phyloP scores from a whole-genome alignment of 2,329 filamentous ascomycete genomes.

The Ceratocystis smalleyi region DNA sequence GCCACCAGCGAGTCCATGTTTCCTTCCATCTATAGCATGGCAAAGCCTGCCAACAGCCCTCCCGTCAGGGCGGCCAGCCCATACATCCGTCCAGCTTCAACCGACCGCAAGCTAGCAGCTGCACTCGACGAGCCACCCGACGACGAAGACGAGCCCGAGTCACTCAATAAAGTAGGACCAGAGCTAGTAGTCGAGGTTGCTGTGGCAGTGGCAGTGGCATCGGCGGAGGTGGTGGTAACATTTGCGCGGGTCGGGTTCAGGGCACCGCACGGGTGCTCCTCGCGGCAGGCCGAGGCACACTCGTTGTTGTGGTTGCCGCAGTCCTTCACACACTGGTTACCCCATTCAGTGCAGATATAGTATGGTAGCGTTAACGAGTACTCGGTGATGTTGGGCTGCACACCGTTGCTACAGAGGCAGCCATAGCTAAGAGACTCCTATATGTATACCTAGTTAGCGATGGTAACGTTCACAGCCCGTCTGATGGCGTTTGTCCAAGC shows the following conservation, averaged over 20 bases:
- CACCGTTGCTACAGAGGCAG: conserved; percentile 54
- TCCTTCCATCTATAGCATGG: conserved; percentile 24
- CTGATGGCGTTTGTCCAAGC: no score
- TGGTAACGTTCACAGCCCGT: no score
- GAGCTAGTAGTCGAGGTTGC: conserved; percentile 17
- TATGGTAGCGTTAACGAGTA: conserved; percentile 67
- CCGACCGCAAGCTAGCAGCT: conserved; percentile 16
- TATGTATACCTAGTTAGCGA: neutral
- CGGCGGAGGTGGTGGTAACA: conserved; percentile 29
- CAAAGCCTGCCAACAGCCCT: conserved; percentile 28
- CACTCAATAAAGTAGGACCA: conserved; percentile 10
- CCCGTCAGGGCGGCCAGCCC: conserved; percentile 27
- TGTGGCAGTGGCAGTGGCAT: conserved; percentile 25
- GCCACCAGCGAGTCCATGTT: neutral
- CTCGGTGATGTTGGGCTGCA: conserved; percentile 55
- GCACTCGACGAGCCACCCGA: conserved; percentile 14
- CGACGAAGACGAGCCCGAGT: conserved; percentile 16
- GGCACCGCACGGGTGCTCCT: conserved; percentile 59
- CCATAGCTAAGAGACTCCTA: conserved; percentile 48
- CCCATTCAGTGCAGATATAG: conserved; percentile 59
- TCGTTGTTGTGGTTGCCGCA: conserved; percentile 39
- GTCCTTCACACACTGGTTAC: conserved; percentile 46
- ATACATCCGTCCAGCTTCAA: conserved; percentile 26
- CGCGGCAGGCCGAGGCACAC: conserved; percentile 47
- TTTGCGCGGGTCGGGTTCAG: conserved; percentile 46